These are phyloP conservation scores for Colletotrichum kahawae DNA, from an alignment of 2,329 filamentous ascomycete genomes.

Conservation along the genomic window DNA sequence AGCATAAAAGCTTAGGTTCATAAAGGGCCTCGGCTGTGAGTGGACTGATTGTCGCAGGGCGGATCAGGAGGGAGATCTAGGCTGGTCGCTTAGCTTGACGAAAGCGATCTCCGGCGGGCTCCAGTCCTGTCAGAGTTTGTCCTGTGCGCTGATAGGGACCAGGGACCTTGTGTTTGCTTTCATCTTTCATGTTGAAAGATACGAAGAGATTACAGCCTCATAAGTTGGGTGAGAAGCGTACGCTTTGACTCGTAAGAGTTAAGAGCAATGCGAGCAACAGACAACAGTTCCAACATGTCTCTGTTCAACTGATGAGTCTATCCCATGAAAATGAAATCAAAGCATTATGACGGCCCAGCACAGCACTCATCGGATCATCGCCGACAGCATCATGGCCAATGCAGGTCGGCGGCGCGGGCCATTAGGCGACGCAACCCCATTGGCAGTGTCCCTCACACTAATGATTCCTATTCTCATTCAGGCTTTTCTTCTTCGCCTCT, in stretches of 20 bases:
- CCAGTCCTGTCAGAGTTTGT: background rate
- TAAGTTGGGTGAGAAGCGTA: background rate
- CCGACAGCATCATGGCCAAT: slow-evolving; percentile 13
- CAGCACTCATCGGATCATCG: slow-evolving; percentile 2
- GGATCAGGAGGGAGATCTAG: background rate
- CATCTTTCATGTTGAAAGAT: background rate
- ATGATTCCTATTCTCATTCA: slow-evolving; percentile 1
- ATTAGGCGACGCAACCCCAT: slow-evolving; percentile 1
- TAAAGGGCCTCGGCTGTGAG: background rate
- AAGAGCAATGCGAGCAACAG: background rate
- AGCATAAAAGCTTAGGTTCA: background rate
- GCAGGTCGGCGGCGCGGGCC: slow-evolving; percentile 14
- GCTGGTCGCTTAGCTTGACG: background rate
- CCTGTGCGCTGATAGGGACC: background rate
- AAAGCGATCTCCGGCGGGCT: background rate
- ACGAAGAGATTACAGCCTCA: background rate
- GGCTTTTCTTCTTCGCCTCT: background rate
- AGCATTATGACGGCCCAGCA: background rate
- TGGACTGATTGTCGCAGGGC: background rate
- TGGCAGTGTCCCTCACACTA: background rate
- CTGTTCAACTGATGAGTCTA: background rate
- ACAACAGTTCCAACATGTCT: background rate
- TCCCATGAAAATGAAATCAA: background rate
- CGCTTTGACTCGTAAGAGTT: background rate
- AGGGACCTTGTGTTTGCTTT: background rate